Percentiles rank a stretch among this genome's conserved stretches.
Evolutionary conservation across 2,329 filamentous ascomycete genomes (phyloP).

Genomic region (Blastomyces parvus): DNA sequence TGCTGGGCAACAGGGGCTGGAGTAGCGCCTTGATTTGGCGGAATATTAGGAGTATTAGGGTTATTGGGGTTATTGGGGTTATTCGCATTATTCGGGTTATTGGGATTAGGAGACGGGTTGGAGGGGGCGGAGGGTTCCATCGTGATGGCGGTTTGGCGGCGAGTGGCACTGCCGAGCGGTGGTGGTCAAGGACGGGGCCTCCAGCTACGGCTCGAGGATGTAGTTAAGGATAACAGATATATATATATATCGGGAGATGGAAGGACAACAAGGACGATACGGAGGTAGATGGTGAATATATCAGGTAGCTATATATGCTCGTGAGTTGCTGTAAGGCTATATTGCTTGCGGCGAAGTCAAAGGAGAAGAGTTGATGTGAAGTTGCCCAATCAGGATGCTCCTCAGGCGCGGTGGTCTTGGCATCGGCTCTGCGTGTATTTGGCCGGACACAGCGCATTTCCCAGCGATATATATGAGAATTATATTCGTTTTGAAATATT

Average conservation of each 20-base stretch:
- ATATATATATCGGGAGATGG: not conserved
- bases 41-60: conserved; percentile 8
- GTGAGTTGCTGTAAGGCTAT: too few species aligned
- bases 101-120: conserved; percentile 4
- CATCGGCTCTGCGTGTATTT: not conserved
- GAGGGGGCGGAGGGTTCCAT: not conserved
- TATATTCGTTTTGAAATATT: not conserved
- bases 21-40: conserved; percentile 18
- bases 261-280: not conserved
- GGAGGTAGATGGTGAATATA: not conserved
- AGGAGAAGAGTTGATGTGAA: not conserved
- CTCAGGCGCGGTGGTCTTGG: not conserved
- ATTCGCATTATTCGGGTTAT: conserved; percentile 9
- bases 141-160: not conserved
- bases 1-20: conserved; percentile 24
- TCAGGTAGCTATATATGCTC: not conserved
- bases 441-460: too few species aligned
- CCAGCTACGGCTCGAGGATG: not conserved
- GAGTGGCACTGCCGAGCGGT: not conserved
- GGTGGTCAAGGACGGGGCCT: not conserved
- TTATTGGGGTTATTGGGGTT: conserved; percentile 11
- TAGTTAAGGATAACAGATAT: not conserved
- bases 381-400: not conserved
- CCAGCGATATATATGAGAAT: not conserved
- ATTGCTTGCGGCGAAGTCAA: too few species aligned